phyloP scores from a whole-genome alignment of 2,329 filamentous ascomycete genomes.

The Talaromyces sp. region DNA sequence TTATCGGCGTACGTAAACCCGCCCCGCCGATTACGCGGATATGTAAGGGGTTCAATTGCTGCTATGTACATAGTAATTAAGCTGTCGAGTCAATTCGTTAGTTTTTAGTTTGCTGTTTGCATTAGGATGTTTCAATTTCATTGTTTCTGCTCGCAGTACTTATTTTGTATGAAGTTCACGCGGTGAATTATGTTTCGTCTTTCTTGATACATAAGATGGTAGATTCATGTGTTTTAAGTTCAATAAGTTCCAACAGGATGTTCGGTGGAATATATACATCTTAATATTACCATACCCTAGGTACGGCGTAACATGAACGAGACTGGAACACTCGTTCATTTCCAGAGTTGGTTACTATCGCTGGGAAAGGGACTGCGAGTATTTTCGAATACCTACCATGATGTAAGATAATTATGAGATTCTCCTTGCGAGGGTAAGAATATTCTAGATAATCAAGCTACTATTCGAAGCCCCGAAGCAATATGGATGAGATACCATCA shows the following conservation, averaged over 20 bases:
- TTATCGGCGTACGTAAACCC: background rate
- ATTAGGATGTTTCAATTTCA: background rate
- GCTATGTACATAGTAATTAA: no score
- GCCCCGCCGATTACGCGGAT: background rate
- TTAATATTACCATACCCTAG: no score
- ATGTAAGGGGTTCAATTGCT: background rate
- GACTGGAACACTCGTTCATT: background rate
- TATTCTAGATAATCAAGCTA: background rate
- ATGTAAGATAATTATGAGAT: no score
- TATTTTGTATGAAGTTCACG: background rate
- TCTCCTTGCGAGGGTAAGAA: no score
- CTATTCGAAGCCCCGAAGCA: background rate
- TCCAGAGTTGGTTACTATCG: background rate
- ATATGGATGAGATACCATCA: background rate
- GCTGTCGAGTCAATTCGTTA: background rate
- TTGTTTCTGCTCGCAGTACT: background rate
- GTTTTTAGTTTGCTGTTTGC: background rate
- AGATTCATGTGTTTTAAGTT: no score
- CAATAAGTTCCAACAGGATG: no score
- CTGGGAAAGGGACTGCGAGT: background rate
- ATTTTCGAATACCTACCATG: background rate
- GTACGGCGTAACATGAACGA: no score
- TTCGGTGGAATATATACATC: no score
- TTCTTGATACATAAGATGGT: background rate
- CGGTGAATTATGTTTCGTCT: background rate